phyloP scores from a whole-genome alignment of 345 rosid genomes.

The Dipteronia dyeriana region DNA sequence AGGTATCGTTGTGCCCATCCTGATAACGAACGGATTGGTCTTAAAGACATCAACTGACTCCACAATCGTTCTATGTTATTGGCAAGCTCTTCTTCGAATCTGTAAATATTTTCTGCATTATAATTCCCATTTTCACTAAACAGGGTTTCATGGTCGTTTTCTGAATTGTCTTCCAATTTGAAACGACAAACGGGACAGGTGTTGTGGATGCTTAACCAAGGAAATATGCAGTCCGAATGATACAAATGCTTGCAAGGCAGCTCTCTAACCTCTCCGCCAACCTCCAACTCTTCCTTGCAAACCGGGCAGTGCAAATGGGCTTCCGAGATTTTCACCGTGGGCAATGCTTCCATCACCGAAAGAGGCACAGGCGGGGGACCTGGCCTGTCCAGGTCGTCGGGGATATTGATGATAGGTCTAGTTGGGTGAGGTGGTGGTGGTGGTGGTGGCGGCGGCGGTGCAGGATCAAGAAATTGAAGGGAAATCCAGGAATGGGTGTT shows the following conservation, averaged over 20 bases:
- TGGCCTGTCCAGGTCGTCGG: slow-evolving; percentile 15
- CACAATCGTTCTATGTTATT: slow-evolving; percentile 31
- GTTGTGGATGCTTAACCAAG: slow-evolving; percentile 70
- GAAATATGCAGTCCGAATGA: slow-evolving; percentile 65
- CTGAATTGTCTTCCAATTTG: slow-evolving; percentile 23
- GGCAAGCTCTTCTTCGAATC: slow-evolving; percentile 23
- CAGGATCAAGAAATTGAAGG: slow-evolving; percentile 39
- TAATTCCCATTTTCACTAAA: slow-evolving; percentile 10
- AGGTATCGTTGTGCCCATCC: slow-evolving; percentile 31
- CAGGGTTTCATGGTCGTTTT: neutral
- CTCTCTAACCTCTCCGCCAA: slow-evolving; percentile 53
- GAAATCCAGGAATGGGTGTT: slow-evolving; percentile 56
- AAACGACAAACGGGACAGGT: slow-evolving; percentile 79
- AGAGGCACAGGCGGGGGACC: slow-evolving; percentile 50
- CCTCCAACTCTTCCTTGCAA: slow-evolving; percentile 71
- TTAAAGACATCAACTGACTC: slow-evolving; percentile 23
- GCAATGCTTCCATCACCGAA: slow-evolving; percentile 56
- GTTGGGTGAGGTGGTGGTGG: slow-evolving; percentile 4
- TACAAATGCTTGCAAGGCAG: slow-evolving; percentile 72
- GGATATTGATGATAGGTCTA: neutral
- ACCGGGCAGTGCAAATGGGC: slow-evolving; percentile 58
- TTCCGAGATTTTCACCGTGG: slow-evolving; percentile 34
- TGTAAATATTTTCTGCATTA: slow-evolving; percentile 13
- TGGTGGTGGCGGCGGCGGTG: neutral
- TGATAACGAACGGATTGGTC: slow-evolving; percentile 43